Percentiles rank a stretch among this genome's conserved stretches.
Evolutionary conservation across 139 green algal species (phyloP).

Genomic region (Auxenochlorella protothecoides): DNA sequence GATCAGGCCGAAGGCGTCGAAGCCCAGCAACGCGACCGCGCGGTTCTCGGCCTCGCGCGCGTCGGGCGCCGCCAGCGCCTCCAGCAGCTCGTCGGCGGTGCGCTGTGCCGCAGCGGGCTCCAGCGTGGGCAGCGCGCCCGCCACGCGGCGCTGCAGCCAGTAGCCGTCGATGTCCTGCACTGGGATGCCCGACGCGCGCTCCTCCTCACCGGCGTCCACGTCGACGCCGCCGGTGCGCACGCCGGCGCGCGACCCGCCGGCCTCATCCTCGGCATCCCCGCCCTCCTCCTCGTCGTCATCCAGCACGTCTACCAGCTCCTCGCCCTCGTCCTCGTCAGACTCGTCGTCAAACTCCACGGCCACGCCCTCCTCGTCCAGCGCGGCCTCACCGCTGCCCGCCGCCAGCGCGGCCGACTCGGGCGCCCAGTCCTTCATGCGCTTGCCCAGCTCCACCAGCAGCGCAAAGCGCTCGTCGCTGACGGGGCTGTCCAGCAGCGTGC

Average conservation of each 20-base stretch:
- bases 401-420: constrained; percentile 17
- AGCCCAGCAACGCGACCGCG: constrained; percentile 84
- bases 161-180: constrained; percentile 91
- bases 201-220: constrained; percentile 43
- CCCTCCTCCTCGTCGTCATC: constrained; percentile 37
- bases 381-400: constrained; percentile 9
- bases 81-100: constrained; percentile 64
- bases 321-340: constrained; percentile 63
- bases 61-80: constrained; percentile 32
- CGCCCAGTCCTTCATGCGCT: constrained; percentile 81
- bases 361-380: constrained; percentile 88
- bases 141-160: constrained; percentile 92
- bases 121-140: constrained; percentile 47
- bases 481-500: constrained; percentile 54
- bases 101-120: constrained; percentile 63
- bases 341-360: constrained; percentile 88
- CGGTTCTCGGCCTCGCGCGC: constrained; percentile 69
- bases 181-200: constrained; percentile 22
- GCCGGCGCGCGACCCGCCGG: background rate
- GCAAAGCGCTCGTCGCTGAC: constrained; percentile 71
- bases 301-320: constrained; percentile 32
- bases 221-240: constrained; percentile 34
- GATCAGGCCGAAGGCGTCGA: constrained; percentile 93
- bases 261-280: constrained; percentile 25
- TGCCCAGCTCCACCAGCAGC: constrained; percentile 74